Base-by-base conservation (phyloP, 345 rosid genomes). In the Moringa oleifera region DNA sequence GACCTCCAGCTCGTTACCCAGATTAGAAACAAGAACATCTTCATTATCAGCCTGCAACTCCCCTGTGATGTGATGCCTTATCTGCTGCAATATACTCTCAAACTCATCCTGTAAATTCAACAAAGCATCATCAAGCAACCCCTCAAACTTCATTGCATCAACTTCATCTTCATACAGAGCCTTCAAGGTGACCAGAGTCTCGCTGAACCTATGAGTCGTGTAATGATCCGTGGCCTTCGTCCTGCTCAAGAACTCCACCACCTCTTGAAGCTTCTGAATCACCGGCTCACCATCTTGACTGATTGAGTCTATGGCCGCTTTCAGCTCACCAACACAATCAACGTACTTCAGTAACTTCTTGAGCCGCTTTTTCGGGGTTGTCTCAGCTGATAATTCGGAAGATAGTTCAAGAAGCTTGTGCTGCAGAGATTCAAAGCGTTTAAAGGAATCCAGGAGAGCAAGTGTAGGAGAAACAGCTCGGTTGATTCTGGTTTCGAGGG, bases 211-310 rank as follows among this genome's bases (percentile, higher is more conserved):
- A 16, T 72, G 77, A 15, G 78, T 64, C 53, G 76, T 72, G 22
- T 53, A 68, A 68, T 68, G 84, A 65, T 79, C 88, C 17, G 88
- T 76, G 33, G 86, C 86, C 68, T 83, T 81, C 18, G 91, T 85
- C 75, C 91, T 68, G 80, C 88, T 86, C 79, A 86, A 69, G 77
- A 86, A 86, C 80, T 86, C 88, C 70, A 83, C 88, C 47, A 79
- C 88, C 68, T 86, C 91, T 55, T 86, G 91, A 31, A 86, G 83
- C 78, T 69, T 86, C 66, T 83, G 88, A 55, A 83, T 81, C 70
- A 76, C 84, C 0, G 83, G 86, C 58, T 80, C 83, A 0, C 88
- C 83, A 8, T 81, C 81, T 56, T 61, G 63, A 56, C 63, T 45
- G 16, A 85, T 83, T 1, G 72, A 53, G 68, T 63, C 64, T n/a